Evolutionary conservation across 2,329 filamentous ascomycete species (phyloP), one percentile per base, ranked within the genome.

Genomic region (Dothideomycetes sp.): DNA sequence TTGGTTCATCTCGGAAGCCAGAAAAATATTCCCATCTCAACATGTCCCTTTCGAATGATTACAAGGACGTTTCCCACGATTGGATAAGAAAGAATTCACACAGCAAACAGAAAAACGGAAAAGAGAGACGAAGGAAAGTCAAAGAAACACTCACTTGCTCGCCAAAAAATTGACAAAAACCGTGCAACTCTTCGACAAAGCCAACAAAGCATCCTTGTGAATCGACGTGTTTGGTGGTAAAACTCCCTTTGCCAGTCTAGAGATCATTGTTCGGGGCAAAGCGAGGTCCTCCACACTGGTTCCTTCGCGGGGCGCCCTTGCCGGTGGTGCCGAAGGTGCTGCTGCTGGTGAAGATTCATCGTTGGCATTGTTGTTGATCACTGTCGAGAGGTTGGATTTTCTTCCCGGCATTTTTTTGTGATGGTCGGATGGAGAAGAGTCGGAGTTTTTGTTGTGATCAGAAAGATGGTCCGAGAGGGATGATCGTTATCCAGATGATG

Each of bases 91-190:
- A 7, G 7, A 25, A 12, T 25, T 12, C 12, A 25, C 12, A 10
- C 11, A 10, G 16, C 27, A 30, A 15, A 30, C 7, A 15, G 11
- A 30, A 30, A 30, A 15, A 15, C 27, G n/a, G n/a, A 30, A 4
- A 31, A 10, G 29, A 9, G 2, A 9, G 2, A n/a, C 10, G 10
- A 31, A 2, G 29, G 5, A 23, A 42, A 18, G 15, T 13, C n/a
- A 20, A 18, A 9, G 3, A 28, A 39, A 22, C 16, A 70, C 80
- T 41, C 71, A 89, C 84, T 79, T 74, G 46, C 76, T 73, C 31
- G 82, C 80, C 22, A 91, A 67, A 59, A 88, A 84, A 63, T 77
- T 89, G 51, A 91, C 81, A 55, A 91, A 91, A 0, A 91, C 79
- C 1, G 82, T 88, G 6, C 84, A 81, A 60, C 82, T 83, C 64